Percentiles rank a stretch among this genome's conserved stretches.
These are phyloP conservation scores for Tulasnella sp. DNA, from an alignment of 768 basidiomycete genomes.

Conservation along the genomic window DNA sequence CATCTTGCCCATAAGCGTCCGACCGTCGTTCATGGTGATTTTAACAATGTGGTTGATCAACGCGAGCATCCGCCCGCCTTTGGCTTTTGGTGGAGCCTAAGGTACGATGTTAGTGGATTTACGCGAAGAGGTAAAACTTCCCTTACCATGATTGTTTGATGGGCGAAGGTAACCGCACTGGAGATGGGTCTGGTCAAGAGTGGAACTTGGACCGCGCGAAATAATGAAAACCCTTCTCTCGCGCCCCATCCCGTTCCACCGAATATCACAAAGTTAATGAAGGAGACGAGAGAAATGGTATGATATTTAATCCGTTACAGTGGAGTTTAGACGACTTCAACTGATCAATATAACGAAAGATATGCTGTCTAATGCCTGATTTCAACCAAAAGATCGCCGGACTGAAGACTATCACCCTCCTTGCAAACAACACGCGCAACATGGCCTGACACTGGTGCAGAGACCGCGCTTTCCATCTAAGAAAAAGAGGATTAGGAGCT, in stretches of 20 bases:
- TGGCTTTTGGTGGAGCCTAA: slow-evolving; percentile 91
- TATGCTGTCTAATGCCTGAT: slow-evolving; percentile 53
- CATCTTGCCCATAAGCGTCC: slow-evolving; percentile 95
- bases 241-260: neutral
- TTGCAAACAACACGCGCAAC: slow-evolving; percentile 89
- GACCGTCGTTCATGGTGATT: slow-evolving; percentile 95
- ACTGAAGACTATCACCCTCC: slow-evolving; percentile 92
- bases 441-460: slow-evolving; percentile 93
- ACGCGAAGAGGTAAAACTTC: neutral
- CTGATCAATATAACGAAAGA: slow-evolving; percentile 12
- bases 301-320: neutral
- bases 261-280: neutral
- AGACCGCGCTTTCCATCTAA: slow-evolving; percentile 97
- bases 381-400: slow-evolving; percentile 87
- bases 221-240: neutral
- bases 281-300: neutral
- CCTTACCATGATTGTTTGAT: neutral
- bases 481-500: slow-evolving; percentile 30
- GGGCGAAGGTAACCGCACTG: neutral
- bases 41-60: slow-evolving; percentile 98
- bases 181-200: slow-evolving; percentile 3
- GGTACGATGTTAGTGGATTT: neutral
- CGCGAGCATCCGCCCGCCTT: slow-evolving; percentile 96
- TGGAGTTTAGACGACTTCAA: neutral
- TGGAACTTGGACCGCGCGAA: slow-evolving; percentile 9